Evolutionary conservation across 371 early-diverging fungal genomes (phyloP), one percentile per base, ranked within the genome.

Genomic region (Spiromyces aspiralis): DNA sequence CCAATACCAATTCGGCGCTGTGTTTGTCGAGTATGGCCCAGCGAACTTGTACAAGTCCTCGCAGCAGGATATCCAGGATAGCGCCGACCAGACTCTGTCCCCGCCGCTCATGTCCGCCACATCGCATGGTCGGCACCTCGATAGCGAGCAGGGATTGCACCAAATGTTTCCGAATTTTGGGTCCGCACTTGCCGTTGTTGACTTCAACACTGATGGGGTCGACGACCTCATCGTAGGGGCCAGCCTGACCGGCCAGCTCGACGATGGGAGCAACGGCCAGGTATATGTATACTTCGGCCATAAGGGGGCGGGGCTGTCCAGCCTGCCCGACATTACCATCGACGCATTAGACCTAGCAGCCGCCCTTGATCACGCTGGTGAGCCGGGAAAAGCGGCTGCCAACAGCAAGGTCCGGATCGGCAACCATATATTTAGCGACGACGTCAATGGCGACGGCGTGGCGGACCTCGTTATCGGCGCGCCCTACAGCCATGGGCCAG

Each of bases 171-270:
- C 81, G 4, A 69, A 82, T n/a, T 90, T 89, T 61, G 92, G 90
- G 1, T 73, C 80, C 66, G 70, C 83, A 0, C 54, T 85, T 50
- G 73, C 80, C 0, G 78, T 79, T 1, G 67, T 88, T 1, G 92
- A 92, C 62, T 54, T 86, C 23, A 88, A 92, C 57, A 57, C 68
- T 12, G 92, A 92, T 59, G 90, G 92, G 0, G 75, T 89, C 23
- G 88, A 87, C 53, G 90, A 92, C 62, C 69, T 92, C 23, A 86
- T 76, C 0, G 75, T 92, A 3, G 76, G 84, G 2, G 79, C 86
- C 10, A 87, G 87, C 12, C 79, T 75, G 49, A 59, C 61, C 25
- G 60, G 68, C 24, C 27, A 21, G 20, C 27, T 56, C n/a, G 50
- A 56, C 55, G 27, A 66, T 25, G 16, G 53, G 26, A 59, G 65